Evolutionary conservation across 176 grass and related monocot species (phyloP), one percentile per base, ranked within the genome.

Genomic region (Eragrostis curvula): DNA sequence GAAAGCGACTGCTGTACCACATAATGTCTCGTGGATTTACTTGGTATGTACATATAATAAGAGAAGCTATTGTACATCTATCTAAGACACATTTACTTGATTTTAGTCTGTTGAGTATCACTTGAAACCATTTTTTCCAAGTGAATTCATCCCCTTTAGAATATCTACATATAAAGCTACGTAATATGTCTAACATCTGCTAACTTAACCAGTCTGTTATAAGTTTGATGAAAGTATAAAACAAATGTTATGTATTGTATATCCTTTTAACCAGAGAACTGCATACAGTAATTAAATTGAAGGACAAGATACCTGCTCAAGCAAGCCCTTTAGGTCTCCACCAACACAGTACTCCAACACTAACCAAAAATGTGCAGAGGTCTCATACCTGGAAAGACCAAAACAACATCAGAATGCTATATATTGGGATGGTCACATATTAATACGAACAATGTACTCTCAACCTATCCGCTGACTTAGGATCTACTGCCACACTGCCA

Each of bases 301-400:
- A 8, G 12, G 79, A 41, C 44, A 80, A 90, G 66, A 82, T 82
- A 98, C 96, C 92, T 92, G 90, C 49, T 90, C 87, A 57, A 98
- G 87, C 70, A 98, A 93, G 36, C 81, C 90, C 86, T 89, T 87
- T 29, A 98, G 86, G 64, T 95, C 89, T 75, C 96, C 92, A 80
- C 96, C 96, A 66, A 98, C 92, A 7, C 96, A 98, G 53, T 98
- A 95, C 69, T 98, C 96, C 75, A 98, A 72, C 41, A 98, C 85
- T 48, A 98, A 87, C 96, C 96, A 98, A 79, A 95, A 90, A 84
- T 98, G 96, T 28, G 96, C 96, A 5, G 92, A 93, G 42, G 96
- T 95, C 79, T 98, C 96, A 17, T 98, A 98, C 96, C 96, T 98
- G 62, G 28, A 51, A 67, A 86, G 57, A 43, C 18, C 64, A 75